phyloP scores from a whole-genome alignment of 495 filamentous ascomycete species.

The Cryomyces antarcticus region DNA sequence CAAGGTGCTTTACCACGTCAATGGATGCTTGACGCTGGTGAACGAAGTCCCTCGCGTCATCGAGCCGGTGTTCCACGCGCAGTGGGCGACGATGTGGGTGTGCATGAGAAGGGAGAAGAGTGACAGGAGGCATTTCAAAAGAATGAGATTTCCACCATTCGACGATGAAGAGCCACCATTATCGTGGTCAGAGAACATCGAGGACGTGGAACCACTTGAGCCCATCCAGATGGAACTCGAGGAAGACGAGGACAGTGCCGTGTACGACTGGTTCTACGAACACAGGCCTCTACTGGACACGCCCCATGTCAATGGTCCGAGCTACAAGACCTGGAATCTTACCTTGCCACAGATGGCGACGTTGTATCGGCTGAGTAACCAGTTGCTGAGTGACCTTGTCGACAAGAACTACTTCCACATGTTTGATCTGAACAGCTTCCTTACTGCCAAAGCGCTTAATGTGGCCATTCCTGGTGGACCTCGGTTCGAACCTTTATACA shows the following conservation, averaged over 20 bases:
- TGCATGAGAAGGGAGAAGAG: constrained; percentile 96
- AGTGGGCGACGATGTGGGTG: constrained; percentile 99
- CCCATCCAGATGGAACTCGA: constrained; percentile 99
- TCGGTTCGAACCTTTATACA: constrained; percentile 94
- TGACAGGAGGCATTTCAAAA: constrained; percentile 88
- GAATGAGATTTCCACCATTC: constrained; percentile 97
- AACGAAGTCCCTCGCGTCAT: constrained; percentile 96
- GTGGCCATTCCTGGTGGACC: constrained; percentile 94
- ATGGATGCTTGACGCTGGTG: constrained; percentile 89
- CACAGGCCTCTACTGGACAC: constrained; percentile 83
- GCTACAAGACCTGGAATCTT: constrained; percentile 93
- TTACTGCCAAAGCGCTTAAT: constrained; percentile 92
- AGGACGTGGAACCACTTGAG: constrained; percentile 92
- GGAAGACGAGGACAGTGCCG: constrained; percentile 77
- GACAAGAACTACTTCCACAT: constrained; percentile 98
- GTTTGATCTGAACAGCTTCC: constrained; percentile 88
- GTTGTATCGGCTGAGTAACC: constrained; percentile 77
- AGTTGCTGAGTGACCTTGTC: constrained; percentile 75
- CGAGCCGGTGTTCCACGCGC: constrained; percentile 93
- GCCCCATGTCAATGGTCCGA: constrained; percentile 84
- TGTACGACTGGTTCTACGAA: constrained; percentile 96
- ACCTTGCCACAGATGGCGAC: constrained; percentile 91
- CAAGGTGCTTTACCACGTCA: constrained; percentile 96
- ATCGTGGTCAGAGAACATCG: constrained; percentile 96
- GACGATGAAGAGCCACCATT: constrained; percentile 97